Evolutionary conservation across 73 alveolate genomes (phyloP), one percentile per base, ranked within the genome.

Genomic region (Durusdinium trenchii): DNA sequence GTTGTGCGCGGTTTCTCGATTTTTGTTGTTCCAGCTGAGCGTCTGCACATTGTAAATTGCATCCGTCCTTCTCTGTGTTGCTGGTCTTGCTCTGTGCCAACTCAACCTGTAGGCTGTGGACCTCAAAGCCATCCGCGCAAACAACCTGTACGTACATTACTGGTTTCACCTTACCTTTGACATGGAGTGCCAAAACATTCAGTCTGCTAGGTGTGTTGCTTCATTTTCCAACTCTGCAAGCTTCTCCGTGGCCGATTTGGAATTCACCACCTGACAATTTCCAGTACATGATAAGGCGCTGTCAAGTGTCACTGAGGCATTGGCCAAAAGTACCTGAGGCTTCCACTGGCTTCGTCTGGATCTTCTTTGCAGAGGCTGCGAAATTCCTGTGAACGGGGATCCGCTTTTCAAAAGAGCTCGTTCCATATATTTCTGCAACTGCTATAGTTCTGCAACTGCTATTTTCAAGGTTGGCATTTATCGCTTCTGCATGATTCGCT

Each of bases 341-440:
- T 36, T 10, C 12, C 30, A 50, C 90, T 1, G 98, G 98, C 61
- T 92, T 92, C 57, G 98, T 92, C 81, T 92, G 98, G 90, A 92
- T 92, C 98, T 92, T 92, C 61, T 92, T 92, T 40, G 90, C 98
- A n/a, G 98, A 92, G 47, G 87, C 91, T 23, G 98, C 98, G 47
- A 92, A 92, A 30, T 92, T 92, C 98, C 96, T 89, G 18, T 50
- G 82, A 18, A 14, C 32, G 51, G 84, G 20, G 32, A 16, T 36
- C 10, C n/a, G n/a, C n/a, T n/a, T n/a, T n/a, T n/a, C n/a, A n/a
- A n/a, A n/a, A n/a, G n/a, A n/a, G n/a, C n/a, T n/a, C n/a, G n/a
- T n/a, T n/a, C n/a, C n/a, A n/a, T n/a, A n/a, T n/a, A n/a, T n/a
- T n/a, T n/a, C n/a, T n/a, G n/a, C n/a, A n/a, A n/a, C n/a, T n/a